Percentiles rank a stretch among this genome's conserved stretches.
phyloP scores from a whole-genome alignment of 495 filamentous ascomycete species.

The Neohortaea acidophila region DNA sequence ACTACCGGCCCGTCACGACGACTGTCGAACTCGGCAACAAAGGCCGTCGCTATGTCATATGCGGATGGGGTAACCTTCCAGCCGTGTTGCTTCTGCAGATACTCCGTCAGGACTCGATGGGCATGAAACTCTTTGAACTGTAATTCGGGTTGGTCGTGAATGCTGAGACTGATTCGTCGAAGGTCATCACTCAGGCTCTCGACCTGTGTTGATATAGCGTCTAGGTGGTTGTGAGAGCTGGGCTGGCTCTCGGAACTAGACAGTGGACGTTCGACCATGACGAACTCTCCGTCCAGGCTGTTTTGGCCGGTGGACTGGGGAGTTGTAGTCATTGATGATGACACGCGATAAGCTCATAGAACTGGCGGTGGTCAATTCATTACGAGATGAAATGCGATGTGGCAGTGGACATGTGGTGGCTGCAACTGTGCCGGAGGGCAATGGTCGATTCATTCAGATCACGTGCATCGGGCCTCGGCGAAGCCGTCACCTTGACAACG shows the following conservation, averaged over 20 bases:
- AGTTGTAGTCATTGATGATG: no score
- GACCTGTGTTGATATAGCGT: conserved; percentile 2
- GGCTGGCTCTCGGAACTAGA: background rate
- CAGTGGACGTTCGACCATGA: conserved; percentile 1
- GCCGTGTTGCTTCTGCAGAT: conserved; percentile 12
- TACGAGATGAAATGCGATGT: no score
- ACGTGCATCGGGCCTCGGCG: no score
- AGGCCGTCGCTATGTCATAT: conserved; percentile 22
- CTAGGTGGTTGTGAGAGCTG: conserved; percentile 5
- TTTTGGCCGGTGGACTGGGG: background rate
- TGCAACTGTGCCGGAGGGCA: no score
- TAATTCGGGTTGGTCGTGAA: conserved; percentile 23
- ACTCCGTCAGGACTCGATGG: conserved; percentile 19
- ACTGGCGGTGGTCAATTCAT: no score
- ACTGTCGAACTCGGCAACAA: conserved; percentile 20
- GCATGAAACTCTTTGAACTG: conserved; percentile 22
- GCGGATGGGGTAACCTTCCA: conserved; percentile 22
- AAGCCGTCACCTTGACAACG: no score
- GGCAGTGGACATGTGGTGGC: no score
- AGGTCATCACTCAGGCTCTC: conserved; percentile 7
- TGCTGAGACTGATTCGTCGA: conserved; percentile 11
- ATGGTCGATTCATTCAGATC: no score
- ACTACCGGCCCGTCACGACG: conserved; percentile 18
- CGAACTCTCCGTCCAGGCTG: background rate
- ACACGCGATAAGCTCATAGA: no score